Evolutionary conservation across 257 asterid genomes (phyloP), one percentile per base, ranked within the genome.

Genomic region (Capsicum chinense): DNA sequence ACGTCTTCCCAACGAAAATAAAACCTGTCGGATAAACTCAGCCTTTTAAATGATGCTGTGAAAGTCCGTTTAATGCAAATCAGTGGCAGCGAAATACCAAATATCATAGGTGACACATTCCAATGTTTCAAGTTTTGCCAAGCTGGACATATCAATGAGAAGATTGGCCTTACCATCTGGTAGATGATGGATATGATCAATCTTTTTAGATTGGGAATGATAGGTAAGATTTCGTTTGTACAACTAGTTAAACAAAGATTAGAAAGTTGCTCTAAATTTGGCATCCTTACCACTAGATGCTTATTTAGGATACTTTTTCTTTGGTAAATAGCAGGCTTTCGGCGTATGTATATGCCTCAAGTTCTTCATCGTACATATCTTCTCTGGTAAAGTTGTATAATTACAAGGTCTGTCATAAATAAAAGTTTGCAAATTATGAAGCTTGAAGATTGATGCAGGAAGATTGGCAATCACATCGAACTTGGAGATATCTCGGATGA

Each of bases 391-490:
- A 21, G 12, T 39, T 39, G 44, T 7, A 52, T 52, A 3, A 9
- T 9, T 9, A 9, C 3, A 52, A 17, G 1, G 4, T 33, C 21
- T 9, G 3, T 52, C 17, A 3, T 13, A 8, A 9, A 62, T 62
- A 9, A 62, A 7, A 62, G 69, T 64, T 64, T 64, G 70, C 44
- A 64, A 64, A 26, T 64, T 64, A 17, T 64, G 70, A 64, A 64
- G 70, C 44, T 26, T 16, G 1, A 44, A 64, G 44, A 64, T 64
- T 64, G 70, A 26, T 26, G 0, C 3, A 0, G 70, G 70, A 64
- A 64, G 0, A 64, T 2, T 4, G 0, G 16, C 44, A 1, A 1
- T 11, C 0, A 63, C 2, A 63, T 10, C 1, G 0, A 64, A 64
- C 5, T 11, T 3, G 1, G 0, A 64, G 44, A 26, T 64, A 64